Evolutionary conservation across 2,329 filamentous ascomycete species (phyloP), one percentile per base, ranked within the genome.

Genomic region (Arthrobotrys musiformis): DNA sequence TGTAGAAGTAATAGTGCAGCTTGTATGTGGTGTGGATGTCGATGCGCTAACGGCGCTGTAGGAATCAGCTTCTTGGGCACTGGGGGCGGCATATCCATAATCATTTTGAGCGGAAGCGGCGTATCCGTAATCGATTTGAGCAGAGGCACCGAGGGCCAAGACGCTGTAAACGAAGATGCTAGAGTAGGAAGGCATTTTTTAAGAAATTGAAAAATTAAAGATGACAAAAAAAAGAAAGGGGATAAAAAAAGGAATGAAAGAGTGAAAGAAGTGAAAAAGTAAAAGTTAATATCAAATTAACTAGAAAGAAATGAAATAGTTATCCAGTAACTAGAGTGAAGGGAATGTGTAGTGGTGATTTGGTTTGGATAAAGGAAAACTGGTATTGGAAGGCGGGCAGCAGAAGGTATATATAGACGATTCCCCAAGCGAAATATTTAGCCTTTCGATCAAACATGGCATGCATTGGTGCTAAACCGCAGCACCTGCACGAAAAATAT

Each of bases 271-370:
- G 40, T 11, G 30, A 58, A 19, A 8, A 28, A 35, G 35, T 35
- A 15, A 22, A 56, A 22, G n/a, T 17, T 19, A n/a, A 11, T 52
- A n/a, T 35, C 2, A 8, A 40, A 58, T 40, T 58, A 58, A 58
- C 40, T 24, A 30, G 24, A 2, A 15, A 48, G 33, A 19, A 37
- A 13, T 40, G 33, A 19, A 58, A 33, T 13, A 58, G 33, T 58
- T 58, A 58, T 6, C 54, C 54, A 58, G 54, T 40, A 58, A 58
- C 54, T 58, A 58, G 19, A 26, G 37, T 24, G 54, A 58, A 58
- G 54, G 24, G 54, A 58, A 58, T 37, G 54, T 58, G 19, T 2
- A 9, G 40, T 58, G 30, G 24, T 58, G 30, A n/a, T 58, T 40
- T 58, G 54, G 22, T 40, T 22, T 40, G 33, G 54, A 58, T 58